Conservation (phyloP, 345 rosid genomes). For the Erucastrum elatum region DNA sequence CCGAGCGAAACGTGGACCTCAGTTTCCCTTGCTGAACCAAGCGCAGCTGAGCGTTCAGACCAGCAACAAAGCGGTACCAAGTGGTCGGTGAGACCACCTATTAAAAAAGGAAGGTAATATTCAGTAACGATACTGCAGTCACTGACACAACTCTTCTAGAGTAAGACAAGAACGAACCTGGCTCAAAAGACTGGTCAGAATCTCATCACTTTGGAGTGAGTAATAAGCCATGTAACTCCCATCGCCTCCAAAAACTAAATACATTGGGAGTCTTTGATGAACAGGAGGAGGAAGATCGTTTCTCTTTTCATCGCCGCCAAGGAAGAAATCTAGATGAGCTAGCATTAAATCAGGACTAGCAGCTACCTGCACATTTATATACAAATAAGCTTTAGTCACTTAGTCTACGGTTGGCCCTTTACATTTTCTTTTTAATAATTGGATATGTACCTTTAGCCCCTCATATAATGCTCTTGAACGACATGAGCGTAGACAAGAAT, state of each 20-base stretch:
- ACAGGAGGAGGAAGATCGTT: conserved; percentile 81
- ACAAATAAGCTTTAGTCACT: background rate
- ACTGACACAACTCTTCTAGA: background rate
- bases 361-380: conserved; percentile 57
- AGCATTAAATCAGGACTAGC: conserved; percentile 86
- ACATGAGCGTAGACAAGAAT: conserved; percentile 93
- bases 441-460: conserved; percentile 69
- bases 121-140: background rate
- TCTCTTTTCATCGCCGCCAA: conserved; percentile 94
- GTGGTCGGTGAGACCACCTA: conserved; percentile 85
- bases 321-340: conserved; percentile 84
- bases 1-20: conserved; percentile 62
- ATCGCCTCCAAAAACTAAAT: conserved; percentile 78
- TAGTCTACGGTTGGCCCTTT: background rate
- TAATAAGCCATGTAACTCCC: conserved; percentile 94
- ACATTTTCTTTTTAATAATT: background rate
- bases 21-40: conserved; percentile 67
- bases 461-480: conserved; percentile 95
- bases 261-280: conserved; percentile 72
- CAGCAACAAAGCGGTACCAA: conserved; percentile 95
- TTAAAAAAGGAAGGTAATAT: conserved; percentile 16
- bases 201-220: conserved; percentile 79
- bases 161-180: conserved; percentile 51
- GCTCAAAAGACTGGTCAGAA: conserved; percentile 78
- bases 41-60: conserved; percentile 88